Percentiles rank a stretch among this genome's conserved stretches.
Evolutionary conservation across 2,329 filamentous ascomycete species (phyloP).

Genomic region (Ophioceras dolichostomum): DNA sequence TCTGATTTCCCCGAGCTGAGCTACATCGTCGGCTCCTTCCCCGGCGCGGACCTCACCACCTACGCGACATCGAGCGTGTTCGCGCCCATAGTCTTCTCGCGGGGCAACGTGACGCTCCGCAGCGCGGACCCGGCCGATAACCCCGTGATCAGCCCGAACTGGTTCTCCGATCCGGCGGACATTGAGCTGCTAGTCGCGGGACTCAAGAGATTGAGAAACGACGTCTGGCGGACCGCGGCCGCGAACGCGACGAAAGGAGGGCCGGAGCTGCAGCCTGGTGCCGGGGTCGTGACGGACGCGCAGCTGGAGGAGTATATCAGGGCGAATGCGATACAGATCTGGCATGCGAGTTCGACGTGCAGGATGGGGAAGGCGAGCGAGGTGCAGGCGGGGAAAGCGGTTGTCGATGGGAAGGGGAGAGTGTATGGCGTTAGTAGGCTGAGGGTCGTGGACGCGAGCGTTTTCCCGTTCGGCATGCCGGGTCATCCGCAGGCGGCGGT

Average conservation of each 20-base stretch:
- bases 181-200: neutral
- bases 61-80: neutral
- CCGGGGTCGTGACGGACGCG: neutral
- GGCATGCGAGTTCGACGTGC: conserved; percentile 18
- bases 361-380: conserved; percentile 16
- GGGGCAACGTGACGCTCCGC: conserved; percentile 10
- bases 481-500: conserved; percentile 10
- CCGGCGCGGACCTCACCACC: conserved; percentile 8
- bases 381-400: conserved; percentile 4
- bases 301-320: neutral
- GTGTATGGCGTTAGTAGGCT: conserved; percentile 10
- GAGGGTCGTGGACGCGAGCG: conserved; percentile 11
- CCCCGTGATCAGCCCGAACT: conserved; percentile 13
- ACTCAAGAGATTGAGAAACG: too few relatives aligned
- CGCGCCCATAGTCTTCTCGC: neutral
- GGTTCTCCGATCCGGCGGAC: conserved; percentile 6
- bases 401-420: conserved; percentile 9
- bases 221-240: neutral
- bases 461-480: conserved; percentile 6
- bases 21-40: conserved; percentile 8
- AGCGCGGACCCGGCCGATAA: conserved; percentile 9
- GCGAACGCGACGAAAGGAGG: too few relatives aligned
- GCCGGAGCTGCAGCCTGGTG: neutral
- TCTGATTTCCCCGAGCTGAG: conserved; percentile 9
- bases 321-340: neutral